Evolutionary conservation across 2,329 filamentous ascomycete species (phyloP).

Genomic region (Epichloe amarillans): DNA sequence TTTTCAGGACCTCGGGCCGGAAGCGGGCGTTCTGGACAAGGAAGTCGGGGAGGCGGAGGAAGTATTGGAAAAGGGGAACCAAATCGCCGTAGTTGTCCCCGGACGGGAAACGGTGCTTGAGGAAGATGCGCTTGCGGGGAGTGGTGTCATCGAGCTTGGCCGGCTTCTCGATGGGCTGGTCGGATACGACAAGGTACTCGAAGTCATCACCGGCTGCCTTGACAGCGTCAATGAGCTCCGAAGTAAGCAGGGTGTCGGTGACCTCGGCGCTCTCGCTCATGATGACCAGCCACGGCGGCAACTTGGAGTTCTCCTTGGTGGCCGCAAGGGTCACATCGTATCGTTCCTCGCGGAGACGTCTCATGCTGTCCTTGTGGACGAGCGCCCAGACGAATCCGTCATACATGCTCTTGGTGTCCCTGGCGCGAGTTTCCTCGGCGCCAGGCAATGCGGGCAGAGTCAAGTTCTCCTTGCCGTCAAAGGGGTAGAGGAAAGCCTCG

Average conservation of each 20-base stretch:
- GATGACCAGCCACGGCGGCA: constrained; percentile 79
- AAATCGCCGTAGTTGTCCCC: constrained; percentile 50
- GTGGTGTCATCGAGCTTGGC: constrained; percentile 69
- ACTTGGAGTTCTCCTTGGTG: constrained; percentile 84
- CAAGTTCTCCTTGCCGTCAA: constrained; percentile 79
- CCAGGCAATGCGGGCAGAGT: constrained; percentile 56
- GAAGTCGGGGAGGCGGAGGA: constrained; percentile 71
- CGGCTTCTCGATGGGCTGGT: constrained; percentile 82
- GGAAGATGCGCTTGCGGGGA: constrained; percentile 75
- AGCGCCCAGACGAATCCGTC: constrained; percentile 92
- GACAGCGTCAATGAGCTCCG: constrained; percentile 73
- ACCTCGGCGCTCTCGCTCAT: constrained; percentile 98
- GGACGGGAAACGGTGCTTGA: constrained; percentile 59
- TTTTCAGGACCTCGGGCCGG: constrained; percentile 82
- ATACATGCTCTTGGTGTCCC: constrained; percentile 54
- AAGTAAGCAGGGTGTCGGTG: constrained; percentile 72
- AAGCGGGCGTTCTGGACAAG: constrained; percentile 70
- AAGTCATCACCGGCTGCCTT: constrained; percentile 63
- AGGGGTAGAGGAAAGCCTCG: constrained; percentile 71
- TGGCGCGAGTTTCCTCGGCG: constrained; percentile 37
- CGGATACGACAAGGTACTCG: constrained; percentile 78
- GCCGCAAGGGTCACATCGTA: constrained; percentile 89
- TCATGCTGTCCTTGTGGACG: constrained; percentile 93
- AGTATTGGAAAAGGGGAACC: constrained; percentile 66
- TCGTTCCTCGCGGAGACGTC: constrained; percentile 74